Evolutionary conservation across 2,329 filamentous ascomycete species (phyloP), one percentile per base, ranked within the genome.

Genomic region (Aureobasidium uvarum): DNA sequence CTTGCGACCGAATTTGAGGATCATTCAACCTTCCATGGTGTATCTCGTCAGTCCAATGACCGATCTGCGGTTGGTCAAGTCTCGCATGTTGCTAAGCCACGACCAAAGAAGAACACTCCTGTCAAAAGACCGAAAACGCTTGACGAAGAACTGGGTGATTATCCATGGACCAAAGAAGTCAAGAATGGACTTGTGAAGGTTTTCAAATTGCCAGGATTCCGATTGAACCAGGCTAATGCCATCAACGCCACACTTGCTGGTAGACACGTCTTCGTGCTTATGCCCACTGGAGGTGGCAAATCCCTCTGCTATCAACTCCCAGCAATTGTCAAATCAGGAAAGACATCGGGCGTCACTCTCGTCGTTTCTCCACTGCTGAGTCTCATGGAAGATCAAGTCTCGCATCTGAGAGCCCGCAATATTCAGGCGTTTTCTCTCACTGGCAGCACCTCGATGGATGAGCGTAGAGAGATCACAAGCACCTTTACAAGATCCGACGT

Each of bases 211-310:
- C 86, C 85, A 63, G 91, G 91, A 0, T 99, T 99, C 73, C 87
- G 96, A 36, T 86, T 89, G 63, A 95, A 97, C 73, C 95, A 99
- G 74, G 83, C 98, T 1, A 91, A 98, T 76, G 93, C 95, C 16
- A 97, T 99, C 76, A 98, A 99, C 76, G 89, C 93, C 1, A 98
- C 95, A 0, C 80, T 99, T 52, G 83, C 81, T 36, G 95, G 94
- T 3, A 88, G 94, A 69, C 94, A 99, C 77, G 89, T 90, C 0
- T 99, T 99, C 74, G 90, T 99, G 18, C 81, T 99, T 45, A 99
- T 99, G 95, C 95, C 96, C 2, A 99, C 95, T 0, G 95, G 95
- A 62, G 95, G 95, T 67, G 95, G 95, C 48, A 99, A 99, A 75
- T 98, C 94, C 1, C 82, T 99, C 1, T 98, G 95, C 76, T 99